These are phyloP conservation scores for Brassica rapa DNA, from an alignment of 345 rosid genomes.

Conservation along the genomic window DNA sequence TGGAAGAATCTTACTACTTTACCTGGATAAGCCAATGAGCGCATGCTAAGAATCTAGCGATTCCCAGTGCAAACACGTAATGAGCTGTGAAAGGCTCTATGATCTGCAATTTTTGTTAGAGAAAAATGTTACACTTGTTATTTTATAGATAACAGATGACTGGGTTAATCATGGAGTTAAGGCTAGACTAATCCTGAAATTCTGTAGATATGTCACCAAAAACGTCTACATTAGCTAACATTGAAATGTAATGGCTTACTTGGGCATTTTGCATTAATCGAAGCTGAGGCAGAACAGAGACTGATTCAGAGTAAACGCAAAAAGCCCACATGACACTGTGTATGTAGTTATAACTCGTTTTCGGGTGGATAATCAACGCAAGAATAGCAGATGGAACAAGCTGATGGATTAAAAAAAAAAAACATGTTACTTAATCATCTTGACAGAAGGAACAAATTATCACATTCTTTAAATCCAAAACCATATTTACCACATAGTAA, in stretches of 20 bases:
- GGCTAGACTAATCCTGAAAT: not conserved
- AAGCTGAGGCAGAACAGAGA: constrained; percentile 88
- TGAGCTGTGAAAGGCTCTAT: constrained; percentile 88
- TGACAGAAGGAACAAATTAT: not conserved
- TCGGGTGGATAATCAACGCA: constrained; percentile 58
- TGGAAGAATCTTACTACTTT: not conserved
- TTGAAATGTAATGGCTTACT: constrained; percentile 40
- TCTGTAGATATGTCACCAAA: not conserved
- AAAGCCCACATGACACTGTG: constrained; percentile 63
- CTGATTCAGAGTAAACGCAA: constrained; percentile 62
- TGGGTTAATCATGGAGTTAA: not conserved
- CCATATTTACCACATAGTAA: constrained; percentile 50
- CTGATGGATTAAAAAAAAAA: constrained; percentile 34
- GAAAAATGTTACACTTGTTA: constrained; percentile 10
- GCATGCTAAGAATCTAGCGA: constrained; percentile 71
- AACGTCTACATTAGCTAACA: not conserved
- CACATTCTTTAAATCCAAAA: not conserved
- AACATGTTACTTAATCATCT: constrained; percentile 1
- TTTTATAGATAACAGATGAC: not conserved
- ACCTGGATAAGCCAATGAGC: constrained; percentile 88
- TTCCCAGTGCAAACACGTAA: constrained; percentile 81
- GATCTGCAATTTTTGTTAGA: constrained; percentile 49
- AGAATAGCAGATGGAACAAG: constrained; percentile 62
- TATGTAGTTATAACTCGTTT: not conserved
- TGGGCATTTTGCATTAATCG: constrained; percentile 84